These are phyloP conservation scores for Hyphopichia burtonii DNA, from an alignment of 1,139 yeast genomes.

Conservation along the genomic window DNA sequence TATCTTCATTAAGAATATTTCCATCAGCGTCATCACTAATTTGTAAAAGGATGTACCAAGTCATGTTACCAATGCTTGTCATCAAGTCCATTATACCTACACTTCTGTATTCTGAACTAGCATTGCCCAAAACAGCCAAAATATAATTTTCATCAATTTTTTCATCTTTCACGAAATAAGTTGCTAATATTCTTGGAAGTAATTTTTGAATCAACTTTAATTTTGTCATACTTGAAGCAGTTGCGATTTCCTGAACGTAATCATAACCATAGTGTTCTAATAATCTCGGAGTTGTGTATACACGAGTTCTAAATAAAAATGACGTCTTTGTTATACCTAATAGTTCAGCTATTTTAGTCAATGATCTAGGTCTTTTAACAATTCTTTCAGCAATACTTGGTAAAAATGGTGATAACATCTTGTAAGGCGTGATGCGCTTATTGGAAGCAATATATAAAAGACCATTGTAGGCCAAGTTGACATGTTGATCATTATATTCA, in stretches of 20 bases:
- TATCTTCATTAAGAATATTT: slow-evolving; percentile 28
- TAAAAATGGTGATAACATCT: slow-evolving; percentile 73
- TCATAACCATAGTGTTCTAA: slow-evolving; percentile 64
- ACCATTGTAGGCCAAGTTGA: slow-evolving; percentile 62
- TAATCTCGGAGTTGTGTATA: slow-evolving; percentile 75
- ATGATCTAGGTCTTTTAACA: slow-evolving; percentile 58
- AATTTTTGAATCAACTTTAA: slow-evolving; percentile 34
- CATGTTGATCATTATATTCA: slow-evolving; percentile 58
- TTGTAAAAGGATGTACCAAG: slow-evolving; percentile 42
- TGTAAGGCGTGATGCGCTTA: slow-evolving; percentile 57
- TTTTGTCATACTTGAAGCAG: slow-evolving; percentile 33
- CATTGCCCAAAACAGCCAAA: slow-evolving; percentile 53
- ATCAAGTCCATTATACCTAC: slow-evolving; percentile 43
- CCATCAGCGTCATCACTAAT: slow-evolving; percentile 29
- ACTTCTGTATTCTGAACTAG: slow-evolving; percentile 44
- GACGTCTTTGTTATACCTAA: slow-evolving; percentile 60
- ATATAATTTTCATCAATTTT: slow-evolving; percentile 50
- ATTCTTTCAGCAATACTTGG: slow-evolving; percentile 70
- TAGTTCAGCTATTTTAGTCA: slow-evolving; percentile 60
- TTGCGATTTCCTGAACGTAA: slow-evolving; percentile 54
- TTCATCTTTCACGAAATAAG: slow-evolving; percentile 36
- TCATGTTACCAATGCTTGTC: slow-evolving; percentile 41
- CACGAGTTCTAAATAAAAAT: slow-evolving; percentile 67
- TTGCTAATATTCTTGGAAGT: slow-evolving; percentile 40
- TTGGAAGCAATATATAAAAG: slow-evolving; percentile 47